Conservation (phyloP, 1,139 yeast genomes). For the Diutina sp. region DNA sequence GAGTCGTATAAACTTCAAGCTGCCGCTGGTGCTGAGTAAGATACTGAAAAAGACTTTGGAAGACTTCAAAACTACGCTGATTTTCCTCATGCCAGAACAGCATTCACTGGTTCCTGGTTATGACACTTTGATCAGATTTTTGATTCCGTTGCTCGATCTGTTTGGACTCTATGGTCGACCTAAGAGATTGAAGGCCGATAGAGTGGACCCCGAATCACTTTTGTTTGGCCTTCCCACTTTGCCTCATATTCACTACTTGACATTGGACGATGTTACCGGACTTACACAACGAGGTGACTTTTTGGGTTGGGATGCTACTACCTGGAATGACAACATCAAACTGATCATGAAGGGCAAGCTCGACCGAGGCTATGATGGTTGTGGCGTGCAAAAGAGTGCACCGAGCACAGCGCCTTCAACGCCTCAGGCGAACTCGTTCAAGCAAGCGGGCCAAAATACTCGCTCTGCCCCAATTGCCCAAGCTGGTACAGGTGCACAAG, state of each 20-base stretch:
- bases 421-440: neutral
- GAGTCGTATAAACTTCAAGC: constrained; percentile 57
- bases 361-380: constrained; percentile 67
- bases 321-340: constrained; percentile 62
- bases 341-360: constrained; percentile 51
- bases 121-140: constrained; percentile 80
- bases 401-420: neutral
- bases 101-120: constrained; percentile 91
- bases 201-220: constrained; percentile 64
- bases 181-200: constrained; percentile 74
- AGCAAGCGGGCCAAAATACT: neutral
- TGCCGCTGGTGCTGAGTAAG: constrained; percentile 16
- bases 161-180: constrained; percentile 91
- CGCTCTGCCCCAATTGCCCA: neutral
- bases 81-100: constrained; percentile 89
- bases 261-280: constrained; percentile 14
- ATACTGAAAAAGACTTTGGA: constrained; percentile 23
- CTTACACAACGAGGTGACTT: constrained; percentile 5
- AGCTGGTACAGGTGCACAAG: neutral
- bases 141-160: constrained; percentile 76
- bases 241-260: constrained; percentile 75
- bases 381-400: constrained; percentile 32
- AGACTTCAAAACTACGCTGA: constrained; percentile 61
- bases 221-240: constrained; percentile 86
- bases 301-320: constrained; percentile 13